phyloP scores from a whole-genome alignment of 441 rosid species.

The Adansonia rubrostipa region DNA sequence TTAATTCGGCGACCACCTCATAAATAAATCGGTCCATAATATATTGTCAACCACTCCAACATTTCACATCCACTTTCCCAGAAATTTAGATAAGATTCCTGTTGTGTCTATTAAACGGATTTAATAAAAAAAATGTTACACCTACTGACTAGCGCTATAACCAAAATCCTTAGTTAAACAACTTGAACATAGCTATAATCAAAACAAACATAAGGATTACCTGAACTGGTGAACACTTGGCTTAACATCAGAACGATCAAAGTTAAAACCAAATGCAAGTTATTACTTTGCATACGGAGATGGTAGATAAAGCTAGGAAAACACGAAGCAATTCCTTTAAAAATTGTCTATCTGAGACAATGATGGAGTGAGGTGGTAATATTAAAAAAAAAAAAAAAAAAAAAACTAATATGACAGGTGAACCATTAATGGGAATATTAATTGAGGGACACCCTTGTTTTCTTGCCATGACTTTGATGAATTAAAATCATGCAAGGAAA shows the following conservation, averaged over 20 bases:
- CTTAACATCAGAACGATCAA: neutral
- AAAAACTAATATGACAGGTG: conserved; percentile 15
- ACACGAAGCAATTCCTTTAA: neutral
- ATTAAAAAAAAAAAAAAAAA: conserved; percentile 20
- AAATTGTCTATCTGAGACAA: neutral
- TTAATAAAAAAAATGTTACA: neutral
- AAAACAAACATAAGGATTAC: conserved; percentile 2
- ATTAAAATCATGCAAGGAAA: neutral
- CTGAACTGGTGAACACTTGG: neutral
- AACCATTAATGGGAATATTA: conserved; percentile 38
- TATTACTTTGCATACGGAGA: neutral
- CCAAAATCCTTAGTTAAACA: neutral
- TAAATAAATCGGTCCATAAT: conserved; percentile 28
- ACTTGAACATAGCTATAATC: neutral
- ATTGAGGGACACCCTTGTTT: conserved; percentile 29
- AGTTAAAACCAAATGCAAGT: conserved; percentile 4
- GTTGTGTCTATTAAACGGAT: neutral
- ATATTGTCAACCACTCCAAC: conserved; percentile 11
- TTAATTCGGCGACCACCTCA: conserved; percentile 40
- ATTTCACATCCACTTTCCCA: conserved; percentile 21
- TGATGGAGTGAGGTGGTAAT: neutral
- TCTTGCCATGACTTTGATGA: conserved; percentile 22
- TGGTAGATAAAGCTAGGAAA: conserved; percentile 6
- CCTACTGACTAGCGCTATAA: neutral
- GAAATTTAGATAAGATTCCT: conserved; percentile 19